A percentile compares a stretch with the other conserved stretches of the same genome.
These are phyloP conservation scores for Brassica cretica DNA, from an alignment of 345 rosid species.

Conservation along the genomic window DNA sequence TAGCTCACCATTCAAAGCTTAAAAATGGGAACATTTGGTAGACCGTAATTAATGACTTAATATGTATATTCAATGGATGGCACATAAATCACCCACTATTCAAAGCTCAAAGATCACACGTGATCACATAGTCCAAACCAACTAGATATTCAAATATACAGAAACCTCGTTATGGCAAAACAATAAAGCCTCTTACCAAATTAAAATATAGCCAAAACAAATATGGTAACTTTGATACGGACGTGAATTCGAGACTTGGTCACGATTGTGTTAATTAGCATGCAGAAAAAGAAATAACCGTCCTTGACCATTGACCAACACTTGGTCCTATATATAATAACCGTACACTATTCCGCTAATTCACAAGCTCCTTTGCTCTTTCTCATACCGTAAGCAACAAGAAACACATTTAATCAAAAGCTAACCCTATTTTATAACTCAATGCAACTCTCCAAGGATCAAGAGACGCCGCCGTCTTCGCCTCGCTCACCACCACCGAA, in stretches of 20 bases:
- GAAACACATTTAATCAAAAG: slow-evolving; percentile 5
- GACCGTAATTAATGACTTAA: neutral
- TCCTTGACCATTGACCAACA: slow-evolving; percentile 42
- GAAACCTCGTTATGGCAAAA: slow-evolving; percentile 17
- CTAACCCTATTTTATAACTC: slow-evolving; percentile 4
- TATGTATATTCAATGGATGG: neutral
- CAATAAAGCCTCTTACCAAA: slow-evolving; percentile 8
- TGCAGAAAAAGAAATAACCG: slow-evolving; percentile 29
- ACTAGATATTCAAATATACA: neutral
- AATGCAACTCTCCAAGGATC: slow-evolving; percentile 33
- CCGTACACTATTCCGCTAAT: slow-evolving; percentile 30
- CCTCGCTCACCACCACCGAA: no score
- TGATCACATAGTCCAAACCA: neutral
- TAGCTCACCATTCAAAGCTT: neutral
- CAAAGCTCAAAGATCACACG: neutral
- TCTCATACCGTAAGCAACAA: slow-evolving; percentile 38
- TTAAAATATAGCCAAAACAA: neutral
- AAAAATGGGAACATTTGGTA: neutral
- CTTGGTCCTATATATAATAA: slow-evolving; percentile 31
- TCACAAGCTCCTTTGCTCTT: slow-evolving; percentile 21
- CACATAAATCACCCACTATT: neutral
- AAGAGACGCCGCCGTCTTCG: neutral
- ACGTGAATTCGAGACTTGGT: slow-evolving; percentile 42
- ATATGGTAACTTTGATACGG: slow-evolving; percentile 30
- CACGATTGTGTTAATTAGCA: slow-evolving; percentile 35